Base-by-base conservation (phyloP, 73 alveolate species). In the Blepharisma japonicum region DNA sequence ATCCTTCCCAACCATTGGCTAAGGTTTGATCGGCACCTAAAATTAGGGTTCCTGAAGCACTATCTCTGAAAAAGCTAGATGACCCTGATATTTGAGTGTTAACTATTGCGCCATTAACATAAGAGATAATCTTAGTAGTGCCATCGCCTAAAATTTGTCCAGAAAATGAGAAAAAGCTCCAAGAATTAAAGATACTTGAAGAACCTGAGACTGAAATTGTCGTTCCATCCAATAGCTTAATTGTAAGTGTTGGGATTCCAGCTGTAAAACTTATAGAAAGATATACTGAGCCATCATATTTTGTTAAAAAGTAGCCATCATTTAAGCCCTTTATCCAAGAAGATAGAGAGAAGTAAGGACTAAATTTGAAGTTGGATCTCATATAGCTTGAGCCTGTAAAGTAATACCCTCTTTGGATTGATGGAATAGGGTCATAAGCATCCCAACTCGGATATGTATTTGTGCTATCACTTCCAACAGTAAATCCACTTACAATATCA, bases 361-460 rank as follows among this genome's bases (percentile, higher is more conserved):
- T 39, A 20, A 61, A 32, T 32, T 32, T 32, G 42, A 32, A 32
- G 42, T 3, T 32, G 3, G 42, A 32, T 1, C 5, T 32, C 42
- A 32, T 32, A 32, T 32, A 32, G 42, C 74, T 61, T 9, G 74
- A n/a, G 0, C 74, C 74, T 20, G 49, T 61, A 25, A 61, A 61
- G 47, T 61, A 61, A 61, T 18, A 61, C 2, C 74, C 74, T 61
- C 74, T 61, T 25, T 61, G 14, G 47, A 14, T 14, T 61, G 74
- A 0, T 14, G 49, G 47, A 25, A 20, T 14, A 18, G 74, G 74
- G 23, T 61, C 74, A 25, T 61, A 4, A 18, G 74, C 2, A n/a
- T 61, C 74, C 18, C 23, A 61, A 2, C 18, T 18, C 2, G 74
- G 74, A 48, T 20, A 61, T 14, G 23, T 14, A 25, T n/a, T 61